Conservation (phyloP, 768 basidiomycete genomes). For the Roridomyces roridus region DNA sequence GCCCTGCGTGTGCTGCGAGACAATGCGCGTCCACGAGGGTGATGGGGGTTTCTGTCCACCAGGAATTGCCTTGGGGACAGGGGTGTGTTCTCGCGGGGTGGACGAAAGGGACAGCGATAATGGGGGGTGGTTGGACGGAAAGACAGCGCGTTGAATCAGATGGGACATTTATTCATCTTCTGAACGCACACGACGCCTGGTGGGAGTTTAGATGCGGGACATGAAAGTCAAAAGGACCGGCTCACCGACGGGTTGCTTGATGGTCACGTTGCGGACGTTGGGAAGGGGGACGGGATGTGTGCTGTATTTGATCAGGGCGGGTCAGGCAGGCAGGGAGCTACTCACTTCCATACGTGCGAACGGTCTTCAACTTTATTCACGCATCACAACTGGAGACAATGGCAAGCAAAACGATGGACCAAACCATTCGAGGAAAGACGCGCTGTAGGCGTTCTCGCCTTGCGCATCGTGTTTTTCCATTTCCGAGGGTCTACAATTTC, state of each 20-base stretch:
- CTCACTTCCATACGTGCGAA: constrained; percentile 89
- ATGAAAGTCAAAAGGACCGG: constrained; percentile 9
- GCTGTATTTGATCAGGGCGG: constrained; percentile 47
- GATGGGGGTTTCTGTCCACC: constrained; percentile 28
- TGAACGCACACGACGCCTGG: constrained; percentile 47
- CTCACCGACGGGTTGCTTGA: constrained; percentile 91
- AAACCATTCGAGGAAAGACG: constrained; percentile 91
- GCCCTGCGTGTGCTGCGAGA: constrained; percentile 28
- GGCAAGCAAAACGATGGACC: constrained; percentile 48
- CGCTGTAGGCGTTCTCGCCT: constrained; percentile 86
- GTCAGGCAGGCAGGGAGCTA: too few species aligned
- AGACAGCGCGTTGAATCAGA: constrained; percentile 40
- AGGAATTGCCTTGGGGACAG: constrained; percentile 9
- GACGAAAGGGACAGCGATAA: constrained; percentile 12
- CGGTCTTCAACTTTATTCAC: constrained; percentile 78
- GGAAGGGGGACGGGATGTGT: constrained; percentile 79
- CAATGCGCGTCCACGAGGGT: constrained; percentile 43
- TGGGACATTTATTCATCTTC: constrained; percentile 5
- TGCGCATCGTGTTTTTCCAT: constrained; percentile 91
- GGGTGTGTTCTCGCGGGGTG: constrained; percentile 21
- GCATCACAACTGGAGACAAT: constrained; percentile 11
- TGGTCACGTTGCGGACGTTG: constrained; percentile 80
- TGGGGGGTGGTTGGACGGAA: constrained; percentile 46
- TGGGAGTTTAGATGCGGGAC: not conserved
- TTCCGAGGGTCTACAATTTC: too few species aligned